Evolutionary conservation across 176 grass and related monocot species (phyloP), one percentile per base, ranked within the genome.

Genomic region (Otatea glauca): DNA sequence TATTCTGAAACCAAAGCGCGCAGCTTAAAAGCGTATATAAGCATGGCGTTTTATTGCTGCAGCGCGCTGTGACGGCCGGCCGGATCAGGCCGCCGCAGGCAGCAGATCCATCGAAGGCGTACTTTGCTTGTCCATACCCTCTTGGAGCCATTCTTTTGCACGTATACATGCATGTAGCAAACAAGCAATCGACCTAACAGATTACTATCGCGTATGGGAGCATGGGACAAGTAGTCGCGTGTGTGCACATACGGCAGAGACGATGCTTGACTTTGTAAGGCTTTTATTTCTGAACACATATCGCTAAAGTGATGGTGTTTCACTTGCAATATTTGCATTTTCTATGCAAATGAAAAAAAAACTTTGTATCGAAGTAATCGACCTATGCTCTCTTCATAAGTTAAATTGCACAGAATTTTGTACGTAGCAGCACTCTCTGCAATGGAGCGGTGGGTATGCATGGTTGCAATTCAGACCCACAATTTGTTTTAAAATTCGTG

Each of bases 11-110:
- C 88, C 63, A 38, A 39, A 55, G 37, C 58, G 37, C 67, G 58
- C 60, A 49, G 62, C 61, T 85, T 66, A 75, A 85, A 85, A 89
- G 82, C 88, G n/a, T n/a, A n/a, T n/a, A 81, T 62, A 18, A 53
- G 53, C 82, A 76, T 89, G 87, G 87, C 82, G 77, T 89, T 89
- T 81, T 85, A 76, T 68, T 75, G 88, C 70, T 53, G 71, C 53
- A 76, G 62, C 62, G 16, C 18, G 69, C 60, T 27, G 59, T 2
- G 86, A 58, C 41, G 17, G 86, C 68, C 41, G 12, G 71, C 69
- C 48, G 39, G 37, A 51, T 72, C 77, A n/a, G 67, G 6, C 68
- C 66, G 54, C 64, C 64, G 66, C 74, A 43, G 41, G 67, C 58
- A 24, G 61, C 37, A 32, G 75, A 79, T 54, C 43, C 35, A 41